Base-by-base conservation (phyloP, 1,284 basidiomycete species). In the Rhodotorula sp. region DNA sequence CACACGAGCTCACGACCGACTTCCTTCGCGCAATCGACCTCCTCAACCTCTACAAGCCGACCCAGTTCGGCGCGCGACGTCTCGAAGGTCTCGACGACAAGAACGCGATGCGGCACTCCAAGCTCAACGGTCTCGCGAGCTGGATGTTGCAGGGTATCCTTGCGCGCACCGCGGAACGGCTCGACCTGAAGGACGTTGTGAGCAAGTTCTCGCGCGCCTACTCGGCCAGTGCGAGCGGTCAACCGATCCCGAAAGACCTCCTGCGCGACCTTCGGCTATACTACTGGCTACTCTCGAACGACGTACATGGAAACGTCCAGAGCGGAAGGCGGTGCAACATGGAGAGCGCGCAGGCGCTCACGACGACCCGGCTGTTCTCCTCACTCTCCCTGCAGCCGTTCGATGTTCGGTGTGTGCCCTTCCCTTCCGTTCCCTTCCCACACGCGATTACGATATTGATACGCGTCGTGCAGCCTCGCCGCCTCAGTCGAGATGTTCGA, bases 401-500 rank as follows among this genome's bases (percentile, higher is more conserved):
- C 61, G 73, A 75, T 44, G 65, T 70, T 10, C 69, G 72, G 67
- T 68, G 16, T 18, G 60, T 60, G 6, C 18, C 8, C 8, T 16
- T 8, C 31, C 34, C n/a, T n/a, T n/a, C n/a, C 24, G 60, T 60
- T 11, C 18, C 8, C 8, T 16, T 8, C 31, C 34, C n/a, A 1
- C 10, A 1, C 9, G 15, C 37, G 24, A 24, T 31, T 9, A 40
- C 22, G 47, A 48, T 10, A 20, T 18, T n/a, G 20, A 11, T 11
- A 0, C 30, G 4, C 0, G 5, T 20, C 20, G 50, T 34, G 15
- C 62, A 71, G 71, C 2, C 71, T 75, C 53, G 73, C 73, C 52
- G 71, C 73, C 2, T 69, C 62, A 13, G 73, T 75, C 62, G 73
- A 75, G 61, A 75, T 75, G 73, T 73, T 69, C 40, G 73, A 75